Base-by-base conservation (phyloP, 371 early-diverging fungal species). In the Syncephalastrum monosporum region DNA sequence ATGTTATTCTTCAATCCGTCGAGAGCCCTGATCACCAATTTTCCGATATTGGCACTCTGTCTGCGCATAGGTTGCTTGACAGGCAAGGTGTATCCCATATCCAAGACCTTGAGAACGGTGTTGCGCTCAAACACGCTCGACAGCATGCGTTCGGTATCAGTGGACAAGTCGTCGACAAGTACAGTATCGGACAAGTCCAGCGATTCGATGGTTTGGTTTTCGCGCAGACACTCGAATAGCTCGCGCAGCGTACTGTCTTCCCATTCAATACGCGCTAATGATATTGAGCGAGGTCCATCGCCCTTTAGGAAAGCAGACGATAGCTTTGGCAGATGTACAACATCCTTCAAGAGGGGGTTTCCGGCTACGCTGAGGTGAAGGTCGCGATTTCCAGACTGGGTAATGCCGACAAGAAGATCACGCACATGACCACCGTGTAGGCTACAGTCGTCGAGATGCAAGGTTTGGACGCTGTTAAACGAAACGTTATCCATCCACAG, bases 121-220 rank as follows among this genome's bases (percentile, higher is more conserved):
- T 77, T 77, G n/a, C 77, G 57, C 24, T 77, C 77, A 42, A 77
- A 61, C 33, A 77, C 33, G 12, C 61, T 61, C 8, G 65, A 55
- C 24, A 74, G 24, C 61, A 70, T 68, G 19, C 65, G 64, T 0
- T 67, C 64, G 0, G 72, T 77, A 27, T 77, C 74, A 15, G 47
- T 51, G 1, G 72, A 75, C 1, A 72, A 51, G 1, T 61, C 59
- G 0, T 53, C 53, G 2, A 56, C 46, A 19, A 72, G 48, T 13
- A 27, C 52, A 19, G 72, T 70, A 50, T 69, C 68, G 0, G 74
- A 65, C 14, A 77, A 15, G 43, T 69, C 65, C 21, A 77, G 50
- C 16, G 56, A 52, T 1, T 45, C 42, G 16, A 77, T 19, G 2
- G 49, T 66, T 4, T 55, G 60, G 33, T 77, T 77, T 42, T 73